Base-by-base conservation (phyloP, 2,329 filamentous ascomycete species). In the Cordyceps farinosa region DNA sequence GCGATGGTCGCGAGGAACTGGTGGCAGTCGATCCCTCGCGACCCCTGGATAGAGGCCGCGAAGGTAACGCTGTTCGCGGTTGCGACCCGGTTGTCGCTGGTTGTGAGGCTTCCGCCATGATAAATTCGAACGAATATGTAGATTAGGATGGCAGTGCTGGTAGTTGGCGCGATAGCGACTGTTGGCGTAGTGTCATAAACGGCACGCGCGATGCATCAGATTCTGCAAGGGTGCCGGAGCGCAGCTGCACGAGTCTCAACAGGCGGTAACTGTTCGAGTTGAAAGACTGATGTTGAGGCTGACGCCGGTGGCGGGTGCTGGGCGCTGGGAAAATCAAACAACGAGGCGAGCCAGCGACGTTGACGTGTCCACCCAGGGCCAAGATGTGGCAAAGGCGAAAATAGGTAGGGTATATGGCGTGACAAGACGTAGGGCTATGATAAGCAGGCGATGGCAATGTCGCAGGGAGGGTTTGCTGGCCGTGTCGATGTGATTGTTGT, bases 1-100 rank as follows among this genome's bases (percentile, higher is more conserved):
- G 63, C 22, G 70, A 68, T 36, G 69, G 65, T 63, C 69, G 66
- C 34, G 68, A 67, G 47, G 70, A 40, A 38, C 29, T 15, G 29
- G 67, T 44, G 51, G 44, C 40, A 53, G 55, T 29, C 7, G 54
- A 38, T 13, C 27, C 63, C 56, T 74, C 72, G 56, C 67, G 68
- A 32, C 67, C 65, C 65, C 71, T 77, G 30, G 72, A 71, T 69
- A 76, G 72, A 40, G 76, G 75, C 40, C 76, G 70, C 50, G 76
- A 76, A 34, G 76, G 76, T 44, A 78, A 68, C 10, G 75, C 75
- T 45, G 75, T 78, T 65, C 76, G 71, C 56, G 65, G 70, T 54
- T 72, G 69, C 67, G 70, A 70, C 61, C 69, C 66, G 38, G 65
- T 48, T 56, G 69, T 62, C 66, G 67, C 65, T 42, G 69, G 50